Conservation (phyloP, 2,329 filamentous ascomycete genomes). For the Monilinia vaccinii-corymbosi region DNA sequence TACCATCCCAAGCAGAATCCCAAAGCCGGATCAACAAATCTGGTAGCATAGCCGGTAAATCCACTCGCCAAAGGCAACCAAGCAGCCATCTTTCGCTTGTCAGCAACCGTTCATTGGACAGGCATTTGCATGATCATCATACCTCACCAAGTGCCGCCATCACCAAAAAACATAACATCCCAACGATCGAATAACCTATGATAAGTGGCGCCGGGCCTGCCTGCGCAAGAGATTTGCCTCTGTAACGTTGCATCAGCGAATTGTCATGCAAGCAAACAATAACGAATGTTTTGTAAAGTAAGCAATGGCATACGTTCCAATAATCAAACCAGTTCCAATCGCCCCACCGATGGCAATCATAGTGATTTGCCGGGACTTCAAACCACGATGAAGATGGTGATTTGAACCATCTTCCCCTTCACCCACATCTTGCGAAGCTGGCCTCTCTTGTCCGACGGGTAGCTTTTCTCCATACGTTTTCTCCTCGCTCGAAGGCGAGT, state of each 20-base stretch:
- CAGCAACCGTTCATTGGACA: conserved; percentile 42
- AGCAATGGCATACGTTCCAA: conserved; percentile 41
- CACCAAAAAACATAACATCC: conserved; percentile 67
- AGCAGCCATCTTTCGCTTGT: conserved; percentile 52
- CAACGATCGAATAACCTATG: conserved; percentile 62
- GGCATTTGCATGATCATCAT: conserved; percentile 5
- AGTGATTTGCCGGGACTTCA: conserved; percentile 45
- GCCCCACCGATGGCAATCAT: conserved; percentile 68
- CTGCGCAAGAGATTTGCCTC: conserved; percentile 37
- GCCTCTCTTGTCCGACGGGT: neutral
- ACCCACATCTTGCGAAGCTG: neutral
- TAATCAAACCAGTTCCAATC: conserved; percentile 50
- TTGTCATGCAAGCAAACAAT: neutral
- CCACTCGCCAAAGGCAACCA: conserved; percentile 72
- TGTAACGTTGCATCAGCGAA: conserved; percentile 10
- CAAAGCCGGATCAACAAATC: conserved; percentile 72
- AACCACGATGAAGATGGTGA: conserved; percentile 38
- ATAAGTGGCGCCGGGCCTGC: conserved; percentile 55
- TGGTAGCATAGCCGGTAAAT: conserved; percentile 71
- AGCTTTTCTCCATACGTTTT: neutral
- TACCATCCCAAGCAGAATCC: conserved; percentile 65
- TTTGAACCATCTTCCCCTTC: conserved; percentile 18
- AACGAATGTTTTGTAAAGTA: neutral
- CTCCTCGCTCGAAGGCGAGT: conserved; percentile 6
- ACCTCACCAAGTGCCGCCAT: conserved; percentile 56